Percentiles rank a stretch among this genome's conserved stretches.
phyloP scores from a whole-genome alignment of 1,284 basidiomycete species.

The Tetrapyrgos nigripes region DNA sequence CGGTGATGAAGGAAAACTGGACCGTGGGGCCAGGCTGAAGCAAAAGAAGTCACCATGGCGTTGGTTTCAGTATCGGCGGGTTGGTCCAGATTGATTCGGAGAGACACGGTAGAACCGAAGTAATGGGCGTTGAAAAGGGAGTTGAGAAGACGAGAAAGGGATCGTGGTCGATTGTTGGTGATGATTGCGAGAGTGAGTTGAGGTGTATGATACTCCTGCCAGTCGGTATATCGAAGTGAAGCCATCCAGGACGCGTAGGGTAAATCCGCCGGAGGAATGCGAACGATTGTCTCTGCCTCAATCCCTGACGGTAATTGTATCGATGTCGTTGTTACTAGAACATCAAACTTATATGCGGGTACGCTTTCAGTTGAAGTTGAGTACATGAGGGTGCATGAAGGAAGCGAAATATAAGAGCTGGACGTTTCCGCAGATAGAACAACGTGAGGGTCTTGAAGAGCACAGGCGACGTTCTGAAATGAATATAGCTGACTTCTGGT shows the following conservation, averaged over 20 bases:
- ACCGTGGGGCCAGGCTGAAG: slow-evolving; percentile 63
- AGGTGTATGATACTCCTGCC: slow-evolving; percentile 75
- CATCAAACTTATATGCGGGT: neutral
- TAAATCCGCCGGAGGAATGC: slow-evolving; percentile 59
- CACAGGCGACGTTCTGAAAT: too few species aligned
- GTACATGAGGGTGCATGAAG: slow-evolving; percentile 26
- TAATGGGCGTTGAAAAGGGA: slow-evolving; percentile 68
- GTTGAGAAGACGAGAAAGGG: slow-evolving; percentile 67
- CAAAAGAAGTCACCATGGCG: slow-evolving; percentile 51
- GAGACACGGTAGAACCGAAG: slow-evolving; percentile 68
- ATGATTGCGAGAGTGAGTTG: slow-evolving; percentile 74
- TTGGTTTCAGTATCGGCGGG: slow-evolving; percentile 69
- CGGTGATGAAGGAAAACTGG: slow-evolving; percentile 68
- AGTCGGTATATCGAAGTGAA: slow-evolving; percentile 59
- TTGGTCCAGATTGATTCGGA: slow-evolving; percentile 80
- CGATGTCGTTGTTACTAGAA: neutral
- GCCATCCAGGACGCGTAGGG: slow-evolving; percentile 70
- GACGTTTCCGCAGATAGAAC: too few species aligned
- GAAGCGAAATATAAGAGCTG: neutral
- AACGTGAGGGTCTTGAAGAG: too few species aligned
- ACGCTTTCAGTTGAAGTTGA: neutral
- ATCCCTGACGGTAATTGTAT: slow-evolving; percentile 18
- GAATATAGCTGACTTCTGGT: too few species aligned
- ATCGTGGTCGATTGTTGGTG: slow-evolving; percentile 78
- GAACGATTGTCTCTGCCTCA: slow-evolving; percentile 42